Percentiles rank a stretch among this genome's conserved stretches.
Evolutionary conservation across 1,139 yeast genomes (phyloP).

Genomic region (Saccharomycopsis crataegensis): DNA sequence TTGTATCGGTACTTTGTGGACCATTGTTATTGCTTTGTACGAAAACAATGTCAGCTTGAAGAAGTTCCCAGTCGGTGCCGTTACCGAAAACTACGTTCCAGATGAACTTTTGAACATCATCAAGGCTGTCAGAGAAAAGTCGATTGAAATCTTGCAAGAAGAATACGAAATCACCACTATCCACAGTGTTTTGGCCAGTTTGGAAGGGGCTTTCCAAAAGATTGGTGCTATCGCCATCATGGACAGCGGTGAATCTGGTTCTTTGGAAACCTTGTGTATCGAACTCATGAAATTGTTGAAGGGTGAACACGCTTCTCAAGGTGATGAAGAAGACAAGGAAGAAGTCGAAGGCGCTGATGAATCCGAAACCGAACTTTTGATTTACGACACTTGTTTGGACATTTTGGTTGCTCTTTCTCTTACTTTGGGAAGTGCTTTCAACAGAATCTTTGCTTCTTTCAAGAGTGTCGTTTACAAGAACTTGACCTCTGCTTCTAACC

Average conservation of each 20-base stretch:
- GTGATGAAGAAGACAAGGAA: conserved; percentile 50
- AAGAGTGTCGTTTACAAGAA: conserved; percentile 58
- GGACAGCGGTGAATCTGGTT: conserved; percentile 50
- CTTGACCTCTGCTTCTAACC: conserved; percentile 56
- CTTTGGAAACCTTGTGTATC: conserved; percentile 59
- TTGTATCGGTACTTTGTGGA: conserved; percentile 78
- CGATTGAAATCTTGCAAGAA: conserved; percentile 57
- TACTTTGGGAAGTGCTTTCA: conserved; percentile 70
- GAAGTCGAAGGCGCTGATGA: conserved; percentile 54
- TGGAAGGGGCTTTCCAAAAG: conserved; percentile 60
- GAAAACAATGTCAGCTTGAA: conserved; percentile 44
- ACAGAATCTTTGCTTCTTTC: conserved; percentile 64
- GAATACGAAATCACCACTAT: conserved; percentile 83
- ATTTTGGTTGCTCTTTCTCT: conserved; percentile 70
- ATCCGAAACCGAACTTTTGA: conserved; percentile 81
- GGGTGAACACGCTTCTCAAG: conserved; percentile 79
- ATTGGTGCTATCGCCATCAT: conserved; percentile 71
- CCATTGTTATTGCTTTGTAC: conserved; percentile 67
- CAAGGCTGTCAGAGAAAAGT: conserved; percentile 56
- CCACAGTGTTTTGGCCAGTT: conserved; percentile 66
- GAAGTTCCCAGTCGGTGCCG: conserved; percentile 68
- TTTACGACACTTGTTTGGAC: conserved; percentile 81
- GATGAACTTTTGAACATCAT: conserved; percentile 52
- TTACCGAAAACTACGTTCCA: conserved; percentile 53
- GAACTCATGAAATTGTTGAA: conserved; percentile 66